A percentile compares a stretch with the other conserved stretches of the same genome.
Evolutionary conservation across 192 early-diverging fungal genomes (phyloP).

Genomic region (Podila epicladia): DNA sequence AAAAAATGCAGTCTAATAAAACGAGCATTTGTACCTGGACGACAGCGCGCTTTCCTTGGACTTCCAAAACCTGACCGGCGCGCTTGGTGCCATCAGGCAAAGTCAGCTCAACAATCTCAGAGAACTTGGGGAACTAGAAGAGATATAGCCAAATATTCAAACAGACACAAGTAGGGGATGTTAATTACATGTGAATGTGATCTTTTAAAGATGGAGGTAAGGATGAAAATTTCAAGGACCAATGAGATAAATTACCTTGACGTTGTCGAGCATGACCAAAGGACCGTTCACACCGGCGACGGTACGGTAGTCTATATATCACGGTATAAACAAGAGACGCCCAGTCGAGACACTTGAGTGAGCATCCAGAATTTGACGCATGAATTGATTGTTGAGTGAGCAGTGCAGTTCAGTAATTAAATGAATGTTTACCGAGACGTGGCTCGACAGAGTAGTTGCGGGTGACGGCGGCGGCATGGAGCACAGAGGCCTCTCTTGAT

Average conservation of each 20-base stretch:
- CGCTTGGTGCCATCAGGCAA: slow-evolving; percentile 96
- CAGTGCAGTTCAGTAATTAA: neutral
- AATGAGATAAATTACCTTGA: slow-evolving; percentile 74
- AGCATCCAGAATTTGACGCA: neutral
- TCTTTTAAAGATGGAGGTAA: slow-evolving; percentile 1
- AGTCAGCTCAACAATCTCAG: slow-evolving; percentile 96
- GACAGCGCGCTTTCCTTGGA: slow-evolving; percentile 94
- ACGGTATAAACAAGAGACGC: neutral
- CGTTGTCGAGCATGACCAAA: slow-evolving; percentile 97
- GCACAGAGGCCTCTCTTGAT: slow-evolving; percentile 75
- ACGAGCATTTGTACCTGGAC: slow-evolving; percentile 76
- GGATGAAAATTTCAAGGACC: neutral
- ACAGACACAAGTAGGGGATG: neutral
- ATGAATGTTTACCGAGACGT: slow-evolving; percentile 75
- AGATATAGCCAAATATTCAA: neutral
- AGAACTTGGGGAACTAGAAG: slow-evolving; percentile 88
- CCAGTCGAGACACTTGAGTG: slow-evolving; percentile 10
- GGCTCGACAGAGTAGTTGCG: slow-evolving; percentile 88
- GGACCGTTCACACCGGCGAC: slow-evolving; percentile 98
- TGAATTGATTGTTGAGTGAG: slow-evolving; percentile 1
- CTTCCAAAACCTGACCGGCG: slow-evolving; percentile 96
- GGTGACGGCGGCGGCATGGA: slow-evolving; percentile 89
- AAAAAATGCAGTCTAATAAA: slow-evolving; percentile 6
- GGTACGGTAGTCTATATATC: slow-evolving; percentile 89
- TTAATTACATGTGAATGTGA: neutral